Evolutionary conservation across 2,329 filamentous ascomycete species (phyloP), one percentile per base, ranked within the genome.

Genomic region (Microcyclospora tardicrescens): DNA sequence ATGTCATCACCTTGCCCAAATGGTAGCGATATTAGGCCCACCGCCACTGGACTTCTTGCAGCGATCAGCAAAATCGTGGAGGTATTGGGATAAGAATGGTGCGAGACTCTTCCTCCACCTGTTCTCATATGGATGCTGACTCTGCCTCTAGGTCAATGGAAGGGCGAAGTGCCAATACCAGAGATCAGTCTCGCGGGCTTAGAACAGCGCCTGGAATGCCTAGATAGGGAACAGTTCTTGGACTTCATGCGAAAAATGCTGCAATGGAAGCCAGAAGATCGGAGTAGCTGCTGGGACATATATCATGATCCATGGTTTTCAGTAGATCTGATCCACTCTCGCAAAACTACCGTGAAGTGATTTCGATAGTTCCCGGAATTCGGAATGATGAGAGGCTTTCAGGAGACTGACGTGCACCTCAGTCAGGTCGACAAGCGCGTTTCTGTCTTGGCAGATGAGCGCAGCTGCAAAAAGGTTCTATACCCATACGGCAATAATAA

Each of bases 201-300:
- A 30, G 53, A 58, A 36, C 29, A 43, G 4, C 45, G 45, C 37
- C 43, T 56, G 2, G 19, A 39, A 14, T 36, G 36, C 33, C 16
- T 39, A 11, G 37, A 43, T 14, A 43, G 39, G 28, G 9, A 33
- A 10, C n/a, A 30, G 10, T 30, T 30, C 36, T 33, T 62, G 19
- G 34, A 34, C 3, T 60, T 60, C 30, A 46, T 61, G 44, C 45
- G 51, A 15, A 57, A 53, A 38, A 60, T 61, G 55, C 43, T 63
- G 34, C 51, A 54, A 16, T 61, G 58, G 60, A 52, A 44, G 27
- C 59, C 58, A 0, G 58, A 61, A 39, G 51, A 58, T 31, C 45
- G 57, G n/a, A 35, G 36, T 5, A 38, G 47, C 43, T 9, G 47
- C 46, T 15, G 50, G 40, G 44, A 47, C 12, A 34, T 52, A 14